These are phyloP conservation scores for Paraconiothyrium brasiliense DNA, from an alignment of 2,329 filamentous ascomycete species.

Conservation along the genomic window DNA sequence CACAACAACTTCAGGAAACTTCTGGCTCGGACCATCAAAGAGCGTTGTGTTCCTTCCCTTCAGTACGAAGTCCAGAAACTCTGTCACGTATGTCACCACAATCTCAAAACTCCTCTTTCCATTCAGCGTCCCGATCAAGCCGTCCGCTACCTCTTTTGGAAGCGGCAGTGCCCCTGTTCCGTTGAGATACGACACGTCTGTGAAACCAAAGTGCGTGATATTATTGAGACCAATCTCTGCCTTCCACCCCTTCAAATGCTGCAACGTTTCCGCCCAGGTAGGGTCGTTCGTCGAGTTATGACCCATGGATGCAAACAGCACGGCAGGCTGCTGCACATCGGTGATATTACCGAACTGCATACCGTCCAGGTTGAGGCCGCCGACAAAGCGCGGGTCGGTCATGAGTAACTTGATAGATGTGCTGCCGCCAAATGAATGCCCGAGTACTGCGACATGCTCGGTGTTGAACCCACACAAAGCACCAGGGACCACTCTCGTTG, in stretches of 20 bases:
- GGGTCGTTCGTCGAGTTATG: conserved; percentile 22
- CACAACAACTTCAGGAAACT: conserved; percentile 23
- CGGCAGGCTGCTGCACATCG: conserved; percentile 13
- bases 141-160: background rate
- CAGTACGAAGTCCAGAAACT: conserved; percentile 22
- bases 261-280: conserved; percentile 17
- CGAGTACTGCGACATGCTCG: conserved; percentile 26
- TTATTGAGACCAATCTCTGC: conserved; percentile 19
- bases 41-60: conserved; percentile 19
- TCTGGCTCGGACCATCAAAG: conserved; percentile 17
- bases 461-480: conserved; percentile 20
- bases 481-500: conserved; percentile 18
- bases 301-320: conserved; percentile 19
- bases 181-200: conserved; percentile 17
- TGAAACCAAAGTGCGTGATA: conserved; percentile 16
- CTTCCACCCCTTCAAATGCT: conserved; percentile 22
- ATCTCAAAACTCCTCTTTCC: conserved; percentile 17
- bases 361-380: conserved; percentile 42
- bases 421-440: conserved; percentile 46
- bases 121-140: conserved; percentile 20
- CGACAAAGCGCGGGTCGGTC: conserved; percentile 31
- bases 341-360: conserved; percentile 20
- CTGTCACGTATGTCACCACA: conserved; percentile 14
- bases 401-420: conserved; percentile 33
- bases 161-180: conserved; percentile 11